These are phyloP conservation scores for Melanogaster broomeanus DNA, from an alignment of 768 basidiomycete species.

Conservation along the genomic window DNA sequence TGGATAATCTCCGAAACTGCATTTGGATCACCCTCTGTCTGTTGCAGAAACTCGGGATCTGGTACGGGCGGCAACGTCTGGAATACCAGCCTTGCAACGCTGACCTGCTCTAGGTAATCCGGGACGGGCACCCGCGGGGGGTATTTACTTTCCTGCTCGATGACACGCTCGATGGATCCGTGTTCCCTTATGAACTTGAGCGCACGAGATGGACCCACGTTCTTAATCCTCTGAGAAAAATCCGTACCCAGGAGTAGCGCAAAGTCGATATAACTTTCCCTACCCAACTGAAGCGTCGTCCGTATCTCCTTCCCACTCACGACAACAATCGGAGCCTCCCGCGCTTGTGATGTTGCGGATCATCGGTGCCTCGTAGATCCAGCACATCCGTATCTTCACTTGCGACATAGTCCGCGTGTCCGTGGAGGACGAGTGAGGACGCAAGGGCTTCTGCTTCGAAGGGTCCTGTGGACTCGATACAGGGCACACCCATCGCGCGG, in stretches of 20 bases:
- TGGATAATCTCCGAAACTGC: slow-evolving; percentile 49
- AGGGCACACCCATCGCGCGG: slow-evolving; percentile 80
- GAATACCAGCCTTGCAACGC: slow-evolving; percentile 64
- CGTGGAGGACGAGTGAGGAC: slow-evolving; percentile 69
- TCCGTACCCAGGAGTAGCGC: slow-evolving; percentile 88
- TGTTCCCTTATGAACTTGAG: slow-evolving; percentile 73
- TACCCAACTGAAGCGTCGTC: slow-evolving; percentile 53
- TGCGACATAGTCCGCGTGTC: slow-evolving; percentile 83
- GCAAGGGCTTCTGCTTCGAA: slow-evolving; percentile 89
- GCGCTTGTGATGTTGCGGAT: slow-evolving; percentile 73
- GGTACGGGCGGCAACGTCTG: slow-evolving; percentile 66
- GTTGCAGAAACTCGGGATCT: slow-evolving; percentile 35
- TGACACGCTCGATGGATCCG: slow-evolving; percentile 70
- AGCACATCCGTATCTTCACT: slow-evolving; percentile 92
- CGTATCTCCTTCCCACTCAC: slow-evolving; percentile 69
- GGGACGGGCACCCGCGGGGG: slow-evolving; percentile 46
- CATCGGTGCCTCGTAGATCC: slow-evolving; percentile 79
- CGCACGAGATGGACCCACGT: slow-evolving; percentile 77
- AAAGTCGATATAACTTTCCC: slow-evolving; percentile 74
- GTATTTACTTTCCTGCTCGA: slow-evolving; percentile 54
- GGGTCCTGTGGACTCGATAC: slow-evolving; percentile 64
- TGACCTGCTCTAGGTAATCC: slow-evolving; percentile 66
- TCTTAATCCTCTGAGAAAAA: slow-evolving; percentile 82
- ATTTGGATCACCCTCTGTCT: slow-evolving; percentile 40
- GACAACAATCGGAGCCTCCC: slow-evolving; percentile 57